Evolutionary conservation across 192 early-diverging fungal genomes (phyloP), one percentile per base, ranked within the genome.

Genomic region (Coemansia sp.): DNA sequence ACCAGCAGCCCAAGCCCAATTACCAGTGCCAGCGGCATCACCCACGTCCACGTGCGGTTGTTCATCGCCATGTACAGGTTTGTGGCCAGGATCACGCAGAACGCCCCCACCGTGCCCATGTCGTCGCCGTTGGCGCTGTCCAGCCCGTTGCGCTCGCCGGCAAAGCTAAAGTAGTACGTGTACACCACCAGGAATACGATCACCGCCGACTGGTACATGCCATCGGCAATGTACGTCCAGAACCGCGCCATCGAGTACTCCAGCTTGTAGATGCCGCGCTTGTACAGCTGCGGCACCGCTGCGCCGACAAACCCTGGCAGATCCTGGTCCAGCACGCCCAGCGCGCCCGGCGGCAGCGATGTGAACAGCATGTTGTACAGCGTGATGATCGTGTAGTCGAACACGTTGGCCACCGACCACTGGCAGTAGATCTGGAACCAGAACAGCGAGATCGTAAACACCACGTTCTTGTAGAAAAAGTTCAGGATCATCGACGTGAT

Each of bases 401-500:
- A 92, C 14, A 90, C 55, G 62, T 87, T 83, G 34, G 84, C 55
- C 9, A 85, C 86, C 0, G 90, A 91, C 63, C 88, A 95, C 42
- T 88, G 88, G 56, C 86, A 89, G 56, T 78, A 90, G 55, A 95
- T 79, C 61, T 97, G 94, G 65, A 81, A 97, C 90, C 90, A 93
- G 61, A 94, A 92, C 50, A 93, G 82, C 22, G 85, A 83, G 52
- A 93, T 64, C 1, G 88, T 93, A 81, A 88, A 95, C 15, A 94
- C 85, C 42, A 96, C 76, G 62, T 92, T 95, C 71, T 98, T 98
- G 80, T 90, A 95, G 53, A 98, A 98, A 62, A 94, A 95, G 55
- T 84, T 89, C 50, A 94, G 75, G 45, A 91, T 85, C 85, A 91
- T 90, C 41, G 89, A 82, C n/a, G 90, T 79, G 19, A 84, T 89